Base-by-base conservation (phyloP, 2,329 filamentous ascomycete genomes). In the Trichoderma cornu-damae region DNA sequence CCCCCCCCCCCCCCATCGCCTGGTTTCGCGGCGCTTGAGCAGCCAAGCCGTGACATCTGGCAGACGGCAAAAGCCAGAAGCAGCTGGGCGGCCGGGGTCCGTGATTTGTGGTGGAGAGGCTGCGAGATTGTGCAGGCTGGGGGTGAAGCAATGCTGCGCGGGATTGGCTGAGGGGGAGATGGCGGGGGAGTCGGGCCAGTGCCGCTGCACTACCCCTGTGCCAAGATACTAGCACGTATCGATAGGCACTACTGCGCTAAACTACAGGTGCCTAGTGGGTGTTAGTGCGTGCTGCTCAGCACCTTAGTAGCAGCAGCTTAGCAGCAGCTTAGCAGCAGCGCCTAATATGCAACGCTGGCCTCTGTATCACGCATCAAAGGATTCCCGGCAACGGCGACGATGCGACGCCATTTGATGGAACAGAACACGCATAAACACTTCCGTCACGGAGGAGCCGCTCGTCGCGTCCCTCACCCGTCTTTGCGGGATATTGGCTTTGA, bases 21-120 rank as follows among this genome's bases (percentile, higher is more conserved):
- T 18, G 26, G n/a, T 7, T 9, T 46, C 43, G 26, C 43, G 43
- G 43, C 43, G 43, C 43, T 47, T 47, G 44, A 28, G 16, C 44
- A 34, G 37, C 44, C 51, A 56, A 11, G 22, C 28, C 32, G 34
- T 38, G 37, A 22, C 38, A 56, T 50, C 38, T 44, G 54, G 54
- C 43, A 46, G 18, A 35, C 28, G n/a, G 30, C 20, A 16, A 30
- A 43, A 54, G 50, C 55, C 42, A 40, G 38, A 37, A 30, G 20
- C 47, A 47, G 49, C 32, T 9, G 42, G 32, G 37, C 34, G 43
- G 44, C 57, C 32, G 43, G 46, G 57, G 44, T 14, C n/a, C 7
- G 18, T 54, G 46, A 43, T 46, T 43, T 44, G 37, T 38, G 26
- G 57, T 59, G 57, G 57, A 59, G 57, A 56, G 51, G 37, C 57